Evolutionary conservation across 768 basidiomycete species (phyloP).

Genomic region (Tremella mesenterica): DNA sequence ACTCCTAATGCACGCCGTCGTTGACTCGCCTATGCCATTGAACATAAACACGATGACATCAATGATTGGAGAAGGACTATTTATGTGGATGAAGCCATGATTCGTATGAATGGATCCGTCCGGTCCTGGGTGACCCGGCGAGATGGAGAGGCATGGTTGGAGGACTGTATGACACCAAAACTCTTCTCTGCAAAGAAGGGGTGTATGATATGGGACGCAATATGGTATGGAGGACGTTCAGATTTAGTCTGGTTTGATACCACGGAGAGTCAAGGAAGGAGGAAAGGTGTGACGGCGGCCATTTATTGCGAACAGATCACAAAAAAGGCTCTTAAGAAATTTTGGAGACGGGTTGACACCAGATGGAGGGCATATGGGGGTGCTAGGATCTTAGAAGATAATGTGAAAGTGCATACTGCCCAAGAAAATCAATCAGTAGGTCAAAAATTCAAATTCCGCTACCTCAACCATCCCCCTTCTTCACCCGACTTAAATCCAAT

Average conservation of each 20-base stretch:
- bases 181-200: neutral
- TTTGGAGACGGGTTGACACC: conserved; percentile 9
- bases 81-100: conserved; percentile 4
- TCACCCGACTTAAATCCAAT: conserved; percentile 19
- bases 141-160: conserved; percentile 2
- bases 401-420: conserved; percentile 7
- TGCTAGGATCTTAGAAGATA: conserved; percentile 13
- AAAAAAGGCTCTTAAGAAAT: conserved; percentile 6
- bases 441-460: conserved; percentile 1
- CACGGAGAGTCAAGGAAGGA: conserved; percentile 8
- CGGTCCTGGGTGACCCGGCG: conserved; percentile 3
- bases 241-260: conserved; percentile 10
- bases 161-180: conserved; percentile 7
- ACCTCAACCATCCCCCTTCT: conserved; percentile 6
- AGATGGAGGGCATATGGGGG: conserved; percentile 10
- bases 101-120: conserved; percentile 4
- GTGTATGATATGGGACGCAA: neutral
- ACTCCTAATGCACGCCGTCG: neutral
- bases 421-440: neutral
- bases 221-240: conserved; percentile 12
- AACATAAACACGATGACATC: neutral
- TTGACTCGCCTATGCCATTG: no score
- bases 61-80: conserved; percentile 11
- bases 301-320: conserved; percentile 18
- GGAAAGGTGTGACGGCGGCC: conserved; percentile 9